phyloP scores from a whole-genome alignment of 2,329 filamentous ascomycete genomes.

The Proliferodiscus dingleyae region DNA sequence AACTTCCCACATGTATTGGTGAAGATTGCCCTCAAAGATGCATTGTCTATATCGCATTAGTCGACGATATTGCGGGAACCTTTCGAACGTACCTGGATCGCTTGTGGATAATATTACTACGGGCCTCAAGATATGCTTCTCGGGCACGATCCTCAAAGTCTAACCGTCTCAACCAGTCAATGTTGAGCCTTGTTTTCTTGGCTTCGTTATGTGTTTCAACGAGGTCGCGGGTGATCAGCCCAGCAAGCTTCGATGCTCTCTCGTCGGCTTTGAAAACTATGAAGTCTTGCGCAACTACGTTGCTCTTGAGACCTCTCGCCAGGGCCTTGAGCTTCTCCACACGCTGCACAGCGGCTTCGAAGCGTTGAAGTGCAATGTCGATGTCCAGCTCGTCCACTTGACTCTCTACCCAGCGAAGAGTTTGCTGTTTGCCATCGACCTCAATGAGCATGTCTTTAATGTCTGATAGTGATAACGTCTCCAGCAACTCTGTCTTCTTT shows the following conservation, averaged over 20 bases:
- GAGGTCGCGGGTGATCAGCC: constrained; percentile 71
- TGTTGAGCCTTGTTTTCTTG: constrained; percentile 72
- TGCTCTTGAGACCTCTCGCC: constrained; percentile 76
- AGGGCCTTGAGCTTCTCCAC: constrained; percentile 82
- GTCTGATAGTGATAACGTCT: constrained; percentile 70
- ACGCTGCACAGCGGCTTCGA: constrained; percentile 76
- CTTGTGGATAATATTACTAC: constrained; percentile 73
- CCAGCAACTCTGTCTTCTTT: constrained; percentile 74
- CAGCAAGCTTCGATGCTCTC: constrained; percentile 71
- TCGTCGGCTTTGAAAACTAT: constrained; percentile 90
- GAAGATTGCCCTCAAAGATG: constrained; percentile 89
- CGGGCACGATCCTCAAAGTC: constrained; percentile 88
- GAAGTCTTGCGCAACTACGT: constrained; percentile 82
- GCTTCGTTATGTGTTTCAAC: constrained; percentile 72
- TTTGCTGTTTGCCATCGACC: constrained; percentile 93
- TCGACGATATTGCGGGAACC: background rate
- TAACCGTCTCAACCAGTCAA: constrained; percentile 77
- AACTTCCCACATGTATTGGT: constrained; percentile 89
- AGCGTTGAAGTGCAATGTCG: constrained; percentile 84
- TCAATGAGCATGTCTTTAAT: constrained; percentile 89
- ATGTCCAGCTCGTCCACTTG: constrained; percentile 97
- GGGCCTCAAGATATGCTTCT: constrained; percentile 77
- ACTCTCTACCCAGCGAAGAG: constrained; percentile 88
- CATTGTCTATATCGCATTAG: constrained; percentile 61
- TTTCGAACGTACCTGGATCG: constrained; percentile 64